Conservation (phyloP, 1,139 yeast genomes). For the Meyerozyma carpophila region DNA sequence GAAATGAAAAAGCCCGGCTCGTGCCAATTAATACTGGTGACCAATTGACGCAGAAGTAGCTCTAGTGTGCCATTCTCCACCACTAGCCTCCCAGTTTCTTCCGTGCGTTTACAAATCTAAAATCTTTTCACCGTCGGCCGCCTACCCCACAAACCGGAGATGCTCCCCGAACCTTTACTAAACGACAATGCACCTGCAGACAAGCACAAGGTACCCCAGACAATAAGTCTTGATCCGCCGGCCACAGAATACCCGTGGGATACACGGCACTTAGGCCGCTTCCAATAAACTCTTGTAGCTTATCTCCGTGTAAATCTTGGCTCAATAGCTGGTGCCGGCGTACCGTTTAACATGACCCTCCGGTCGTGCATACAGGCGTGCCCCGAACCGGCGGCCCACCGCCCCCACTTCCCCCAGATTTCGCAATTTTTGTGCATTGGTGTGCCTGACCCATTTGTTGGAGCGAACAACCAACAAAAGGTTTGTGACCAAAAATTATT, state of each 20-base stretch:
- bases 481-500: background rate
- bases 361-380: background rate
- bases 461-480: slow-evolving; percentile 1
- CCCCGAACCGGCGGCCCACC: background rate
- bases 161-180: background rate
- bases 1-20: background rate
- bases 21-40: too few species aligned
- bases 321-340: background rate
- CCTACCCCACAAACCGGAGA: slow-evolving; percentile 1
- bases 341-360: background rate
- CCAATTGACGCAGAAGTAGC: too few species aligned
- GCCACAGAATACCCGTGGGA: too few species aligned
- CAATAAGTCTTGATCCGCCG: too few species aligned
- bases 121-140: background rate
- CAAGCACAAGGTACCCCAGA: background rate
- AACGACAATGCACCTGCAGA: background rate
- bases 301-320: too few species aligned
- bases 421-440: slow-evolving; percentile 1
- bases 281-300: too few species aligned
- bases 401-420: slow-evolving; percentile 2
- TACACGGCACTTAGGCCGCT: too few species aligned
- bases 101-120: too few species aligned
- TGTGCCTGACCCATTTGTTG: slow-evolving; percentile 1
- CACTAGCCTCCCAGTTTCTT: too few species aligned
- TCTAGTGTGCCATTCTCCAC: too few species aligned